Base-by-base conservation (phyloP, 148 eudicot genomes). In the Fagopyrum esculentum region DNA sequence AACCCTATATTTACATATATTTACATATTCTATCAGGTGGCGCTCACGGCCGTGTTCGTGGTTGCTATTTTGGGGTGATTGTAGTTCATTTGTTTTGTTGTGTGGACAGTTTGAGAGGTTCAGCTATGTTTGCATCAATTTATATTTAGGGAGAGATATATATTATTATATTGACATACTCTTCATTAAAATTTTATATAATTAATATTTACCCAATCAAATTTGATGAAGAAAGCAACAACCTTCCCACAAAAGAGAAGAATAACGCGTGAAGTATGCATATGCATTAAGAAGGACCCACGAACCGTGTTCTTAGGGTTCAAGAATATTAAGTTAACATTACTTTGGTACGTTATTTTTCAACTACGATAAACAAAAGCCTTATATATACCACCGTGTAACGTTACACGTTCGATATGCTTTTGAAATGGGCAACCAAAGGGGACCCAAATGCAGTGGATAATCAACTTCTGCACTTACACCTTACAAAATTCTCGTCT, bases 241-340 rank as follows among this genome's bases (percentile, higher is more conserved):
- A 59, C 64, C 64, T 8, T 19, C 35, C 64, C 22, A 22, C 64
- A 8, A 61, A 35, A 61, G 68, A 43, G 68, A 61, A 61, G 68
- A 61, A 61, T 61, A 61, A 61, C 43, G 68, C 22, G 68, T 61
- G 44, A 60, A 16, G 30, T 17, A 55, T 55, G 63, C 9, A 61
- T 40, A 61, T 26, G 43, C 15, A 29, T 15, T 52, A 52, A 0
- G 3, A 13, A 4, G 66, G 40, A 22, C 66, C 66, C 40, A 26
- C 66, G 66, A n/a, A 4, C 10, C 66, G 66, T 60, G 35, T 60
- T 12, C 6, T 60, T 60, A 60, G 66, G 40, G 66, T 60, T 19
- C 40, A 60, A 17, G 60, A 55, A 55, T 16, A 55, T n/a, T 16
- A 16, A 55, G 22, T 6, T 5, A n/a, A 16, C 26, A 55, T 16